Conservation (phyloP, 345 rosid species). For the Turritis glabra region DNA sequence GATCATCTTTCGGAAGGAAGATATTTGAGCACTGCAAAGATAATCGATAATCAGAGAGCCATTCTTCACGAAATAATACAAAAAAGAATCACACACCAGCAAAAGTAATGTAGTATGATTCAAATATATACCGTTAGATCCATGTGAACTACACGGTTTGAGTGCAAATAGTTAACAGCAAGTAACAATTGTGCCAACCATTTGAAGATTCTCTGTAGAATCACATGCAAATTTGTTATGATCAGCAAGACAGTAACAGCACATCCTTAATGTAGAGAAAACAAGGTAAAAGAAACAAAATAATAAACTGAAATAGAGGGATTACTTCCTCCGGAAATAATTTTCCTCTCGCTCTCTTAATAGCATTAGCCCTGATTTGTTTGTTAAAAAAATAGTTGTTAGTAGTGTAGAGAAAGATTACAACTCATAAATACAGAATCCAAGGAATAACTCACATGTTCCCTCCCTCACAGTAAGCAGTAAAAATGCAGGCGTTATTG, state of each 20-base stretch:
- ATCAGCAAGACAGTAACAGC: neutral
- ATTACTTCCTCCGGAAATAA: conserved; percentile 85
- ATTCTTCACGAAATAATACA: conserved; percentile 9
- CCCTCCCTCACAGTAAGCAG: conserved; percentile 83
- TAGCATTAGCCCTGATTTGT: conserved; percentile 67
- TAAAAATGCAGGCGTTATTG: conserved; percentile 68
- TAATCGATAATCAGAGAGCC: conserved; percentile 7
- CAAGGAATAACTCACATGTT: conserved; percentile 69
- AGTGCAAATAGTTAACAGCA: conserved; percentile 92
- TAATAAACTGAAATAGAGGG: conserved; percentile 21
- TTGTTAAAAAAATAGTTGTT: neutral
- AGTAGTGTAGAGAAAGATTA: neutral
- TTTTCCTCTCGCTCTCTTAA: conserved; percentile 84
- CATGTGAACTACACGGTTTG: conserved; percentile 91
- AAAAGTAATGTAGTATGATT: neutral
- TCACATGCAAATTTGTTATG: conserved; percentile 7
- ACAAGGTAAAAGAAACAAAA: conserved; percentile 28
- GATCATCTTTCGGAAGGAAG: conserved; percentile 83
- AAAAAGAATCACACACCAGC: conserved; percentile 27
- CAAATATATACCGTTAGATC: conserved; percentile 72
- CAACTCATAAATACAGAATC: neutral
- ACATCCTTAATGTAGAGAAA: neutral
- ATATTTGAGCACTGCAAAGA: conserved; percentile 89
- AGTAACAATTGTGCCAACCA: conserved; percentile 93
- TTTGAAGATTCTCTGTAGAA: conserved; percentile 81